phyloP scores from a whole-genome alignment of 2,329 filamentous ascomycete genomes.

The Fusarium papillatum region DNA sequence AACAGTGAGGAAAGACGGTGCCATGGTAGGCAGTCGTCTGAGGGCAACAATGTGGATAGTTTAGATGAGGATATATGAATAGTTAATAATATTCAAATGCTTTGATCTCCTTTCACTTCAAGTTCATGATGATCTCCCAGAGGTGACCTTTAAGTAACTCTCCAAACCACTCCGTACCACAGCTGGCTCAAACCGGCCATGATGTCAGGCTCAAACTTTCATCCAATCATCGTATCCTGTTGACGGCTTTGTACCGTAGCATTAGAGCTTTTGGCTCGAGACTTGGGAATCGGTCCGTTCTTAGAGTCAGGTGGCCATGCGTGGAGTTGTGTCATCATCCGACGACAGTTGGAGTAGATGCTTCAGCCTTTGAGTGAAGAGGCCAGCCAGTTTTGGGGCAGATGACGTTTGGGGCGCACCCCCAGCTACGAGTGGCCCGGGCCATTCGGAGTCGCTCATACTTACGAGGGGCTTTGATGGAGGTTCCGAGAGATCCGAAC shows the following conservation, averaged over 20 bases:
- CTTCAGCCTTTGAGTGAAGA: constrained; percentile 13
- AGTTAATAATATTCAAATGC: not conserved
- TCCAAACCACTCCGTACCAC: not conserved
- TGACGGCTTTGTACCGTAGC: constrained; percentile 3
- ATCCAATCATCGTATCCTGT: constrained; percentile 9
- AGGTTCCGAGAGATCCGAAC: constrained; percentile 21
- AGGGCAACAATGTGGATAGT: not conserved
- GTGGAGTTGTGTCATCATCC: constrained; percentile 5
- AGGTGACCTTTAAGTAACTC: constrained; percentile 15
- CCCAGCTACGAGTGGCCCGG: not conserved
- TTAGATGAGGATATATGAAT: not conserved
- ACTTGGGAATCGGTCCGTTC: constrained; percentile 43
- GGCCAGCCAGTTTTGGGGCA: not conserved
- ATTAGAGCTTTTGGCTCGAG: constrained; percentile 22
- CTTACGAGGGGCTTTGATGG: not conserved
- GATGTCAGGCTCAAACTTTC: constrained; percentile 27
- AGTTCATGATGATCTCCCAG: not conserved
- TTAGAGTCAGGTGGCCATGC: constrained; percentile 27
- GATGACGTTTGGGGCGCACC: constrained; percentile 1
- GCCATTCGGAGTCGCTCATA: not conserved
- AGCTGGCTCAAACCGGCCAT: constrained; percentile 3
- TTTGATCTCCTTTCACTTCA: not conserved
- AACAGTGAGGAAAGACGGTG: constrained; percentile 43
- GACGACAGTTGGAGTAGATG: not conserved
- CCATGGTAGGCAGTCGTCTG: constrained; percentile 31